Evolutionary conservation across 2,329 filamentous ascomycete genomes (phyloP), one percentile per base, ranked within the genome.

Genomic region (Lachnellula suecica): DNA sequence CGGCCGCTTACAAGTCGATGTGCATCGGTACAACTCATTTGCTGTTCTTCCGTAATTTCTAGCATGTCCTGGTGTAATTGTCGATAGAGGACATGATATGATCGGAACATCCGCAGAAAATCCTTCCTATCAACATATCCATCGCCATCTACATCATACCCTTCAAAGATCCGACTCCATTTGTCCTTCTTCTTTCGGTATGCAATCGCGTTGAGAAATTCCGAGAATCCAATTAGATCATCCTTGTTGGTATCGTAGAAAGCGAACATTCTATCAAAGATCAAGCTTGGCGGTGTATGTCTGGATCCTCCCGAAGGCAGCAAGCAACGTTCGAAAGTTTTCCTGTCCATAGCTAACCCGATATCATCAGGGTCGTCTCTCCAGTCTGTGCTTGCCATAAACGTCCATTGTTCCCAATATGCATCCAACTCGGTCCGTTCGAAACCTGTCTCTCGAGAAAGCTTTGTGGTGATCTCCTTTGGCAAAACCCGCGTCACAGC

Each of bases 321-420:
- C 54, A 97, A 84, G 61, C 91, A 96, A 44, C 89, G 85, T 67
- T 97, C 91, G 71, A 99, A 99, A 0, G 91, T 96, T 70, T 88
- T 88, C 55, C 91, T 85, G 67, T 97, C 92, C 76, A 97, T 95
- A 29, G 91, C 94, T 61, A 93, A 79, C 50, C 81, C 78, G 38
- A 97, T 78, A 20, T 85, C 81, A 61, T 89, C 85, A 0, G 91
- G 89, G 66, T 97, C 93, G 17, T 87, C 82, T 29, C 83, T 75
- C 87, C 88, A 96, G 66, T 93, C 86, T 5, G 86, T 87, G 60
- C 89, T 93, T 38, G 93, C 93, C 71, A 97, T 86, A 68, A 92
- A 97, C 4, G 89, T 92, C 81, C 96, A 99, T 66, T 97, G 93
- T 66, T 97, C 93, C 87, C 92, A 97, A 38, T 96, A 83, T 6